These are phyloP conservation scores for Clonostachys chloroleuca DNA, from an alignment of 2,329 filamentous ascomycete genomes.

Conservation along the genomic window DNA sequence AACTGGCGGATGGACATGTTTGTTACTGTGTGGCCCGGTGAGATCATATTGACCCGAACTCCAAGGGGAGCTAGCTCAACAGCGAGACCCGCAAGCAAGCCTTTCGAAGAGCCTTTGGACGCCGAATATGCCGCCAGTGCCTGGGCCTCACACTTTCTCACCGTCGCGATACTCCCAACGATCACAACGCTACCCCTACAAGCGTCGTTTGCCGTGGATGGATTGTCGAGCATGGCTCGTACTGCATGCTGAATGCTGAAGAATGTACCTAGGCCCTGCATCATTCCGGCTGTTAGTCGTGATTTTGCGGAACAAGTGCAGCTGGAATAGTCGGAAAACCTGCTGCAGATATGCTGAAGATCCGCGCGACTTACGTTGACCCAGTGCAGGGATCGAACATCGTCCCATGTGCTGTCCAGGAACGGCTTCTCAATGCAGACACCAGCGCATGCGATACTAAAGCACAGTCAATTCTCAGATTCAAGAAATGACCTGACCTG, in stretches of 20 bases:
- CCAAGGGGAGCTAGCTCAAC: slow-evolving; percentile 68
- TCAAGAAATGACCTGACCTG: no score
- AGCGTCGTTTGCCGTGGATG: slow-evolving; percentile 36
- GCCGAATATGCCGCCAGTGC: slow-evolving; percentile 62
- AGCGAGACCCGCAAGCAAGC: slow-evolving; percentile 67
- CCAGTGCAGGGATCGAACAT: slow-evolving; percentile 28
- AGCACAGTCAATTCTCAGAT: no score
- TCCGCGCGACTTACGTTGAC: slow-evolving; percentile 33
- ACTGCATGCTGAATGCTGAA: slow-evolving; percentile 70
- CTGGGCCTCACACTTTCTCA: slow-evolving; percentile 46
- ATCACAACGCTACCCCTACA: slow-evolving; percentile 65
- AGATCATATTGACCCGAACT: slow-evolving; percentile 79
- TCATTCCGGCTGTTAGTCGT: slow-evolving; percentile 4
- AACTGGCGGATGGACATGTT: slow-evolving; percentile 24
- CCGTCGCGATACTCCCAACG: slow-evolving; percentile 65
- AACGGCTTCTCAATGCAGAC: slow-evolving; percentile 37
- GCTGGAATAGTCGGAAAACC: no score
- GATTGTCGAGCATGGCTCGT: slow-evolving; percentile 54
- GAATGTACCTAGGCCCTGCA: slow-evolving; percentile 62
- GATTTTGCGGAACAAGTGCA: neutral
- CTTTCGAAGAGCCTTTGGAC: slow-evolving; percentile 69
- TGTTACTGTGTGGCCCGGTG: slow-evolving; percentile 50
- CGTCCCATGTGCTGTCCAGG: slow-evolving; percentile 33
- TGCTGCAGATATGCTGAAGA: no score
- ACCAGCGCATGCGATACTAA: slow-evolving; percentile 25